Evolutionary conservation across 1,284 basidiomycete genomes (phyloP), one percentile per base, ranked within the genome.

Genomic region (Sporisorium scitamineum): DNA sequence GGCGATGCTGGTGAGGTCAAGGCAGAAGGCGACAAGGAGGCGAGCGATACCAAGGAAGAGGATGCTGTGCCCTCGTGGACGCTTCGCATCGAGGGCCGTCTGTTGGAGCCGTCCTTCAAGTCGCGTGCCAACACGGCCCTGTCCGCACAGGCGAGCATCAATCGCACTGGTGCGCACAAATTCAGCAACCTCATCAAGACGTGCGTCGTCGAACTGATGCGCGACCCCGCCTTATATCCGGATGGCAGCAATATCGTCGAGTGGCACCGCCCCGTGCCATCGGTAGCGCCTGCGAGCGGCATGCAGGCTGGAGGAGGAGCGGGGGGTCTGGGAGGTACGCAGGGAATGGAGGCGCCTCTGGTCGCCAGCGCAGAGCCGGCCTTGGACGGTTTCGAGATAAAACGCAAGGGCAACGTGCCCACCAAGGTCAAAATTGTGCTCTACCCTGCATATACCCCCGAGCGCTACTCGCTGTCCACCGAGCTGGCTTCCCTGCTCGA

Each of bases 61-160:
- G 94, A 94, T 93, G 95, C 85, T 88, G 20, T 96, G 20, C 93
- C 95, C 1, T 93, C 94, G 0, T 98, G 94, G 94, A 90, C 91
- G 42, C 88, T 97, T 63, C 92, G 91, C 83, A 90, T 97, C 62
- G 95, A 97, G 80, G 95, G 95, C 0, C 89, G 95, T 56, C 84
- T 98, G 64, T 88, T 97, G 3, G 88, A 89, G 65, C 80, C 81
- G 0, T 79, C 72, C 26, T 81, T 80, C 63, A 70, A 76, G 34
- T 80, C 80, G 29, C 70, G 80, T 11, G 80, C 80, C 42, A 80
- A 79, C 53, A 77, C 80, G 7, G 83, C 83, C 7, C 61, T 80
- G 1, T 75, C 81, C 0, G 79, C 83, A 2, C 79, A 84, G 57
- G 82, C 81, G 32, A 78, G 79, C 34, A 80, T 80, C 58, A 77